Percentiles rank a stretch among this genome's conserved stretches.
Evolutionary conservation across 805 yeast species (phyloP).

Genomic region (Hanseniaspora singularis): DNA sequence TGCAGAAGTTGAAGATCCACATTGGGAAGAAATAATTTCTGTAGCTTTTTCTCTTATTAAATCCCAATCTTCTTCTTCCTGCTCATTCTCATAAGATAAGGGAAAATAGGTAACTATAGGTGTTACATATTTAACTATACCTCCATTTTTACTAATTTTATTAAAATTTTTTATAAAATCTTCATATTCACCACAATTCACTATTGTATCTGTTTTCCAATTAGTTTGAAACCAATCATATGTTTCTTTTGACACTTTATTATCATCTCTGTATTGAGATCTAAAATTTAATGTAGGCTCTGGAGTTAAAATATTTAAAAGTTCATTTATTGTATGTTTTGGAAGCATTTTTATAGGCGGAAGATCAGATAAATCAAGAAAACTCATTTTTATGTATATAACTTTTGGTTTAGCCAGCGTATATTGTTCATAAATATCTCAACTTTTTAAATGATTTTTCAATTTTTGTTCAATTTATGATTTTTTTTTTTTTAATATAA

Average conservation of each 20-base stretch:
- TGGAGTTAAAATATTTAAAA: constrained; percentile 40
- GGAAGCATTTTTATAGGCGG: constrained; percentile 43
- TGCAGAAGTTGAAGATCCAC: constrained; percentile 10
- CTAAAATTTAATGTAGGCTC: constrained; percentile 38
- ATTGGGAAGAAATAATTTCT: not conserved
- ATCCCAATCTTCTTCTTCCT: not conserved
- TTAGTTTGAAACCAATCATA: constrained; percentile 35
- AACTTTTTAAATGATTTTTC: too few relatives aligned
- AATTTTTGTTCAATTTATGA: too few relatives aligned
- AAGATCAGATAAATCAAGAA: constrained; percentile 36
- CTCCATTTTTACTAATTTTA: not conserved
- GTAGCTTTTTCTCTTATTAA: not conserved
- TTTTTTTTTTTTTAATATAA: too few relatives aligned
- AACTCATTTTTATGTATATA: not conserved
- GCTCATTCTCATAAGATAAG: not conserved
- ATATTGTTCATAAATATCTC: too few relatives aligned
- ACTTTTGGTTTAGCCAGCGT: too few relatives aligned
- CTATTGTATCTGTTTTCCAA: constrained; percentile 27
- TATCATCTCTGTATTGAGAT: not conserved
- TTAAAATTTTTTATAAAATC: not conserved
- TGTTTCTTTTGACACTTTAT: constrained; percentile 23
- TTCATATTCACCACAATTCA: not conserved
- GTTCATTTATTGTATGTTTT: constrained; percentile 31
- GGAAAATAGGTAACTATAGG: not conserved
- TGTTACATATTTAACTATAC: not conserved